A percentile compares a stretch with the other conserved stretches of the same genome.
These are phyloP conservation scores for Panicum hallii DNA, from an alignment of 202 grass and related monocot genomes.

Conservation along the genomic window DNA sequence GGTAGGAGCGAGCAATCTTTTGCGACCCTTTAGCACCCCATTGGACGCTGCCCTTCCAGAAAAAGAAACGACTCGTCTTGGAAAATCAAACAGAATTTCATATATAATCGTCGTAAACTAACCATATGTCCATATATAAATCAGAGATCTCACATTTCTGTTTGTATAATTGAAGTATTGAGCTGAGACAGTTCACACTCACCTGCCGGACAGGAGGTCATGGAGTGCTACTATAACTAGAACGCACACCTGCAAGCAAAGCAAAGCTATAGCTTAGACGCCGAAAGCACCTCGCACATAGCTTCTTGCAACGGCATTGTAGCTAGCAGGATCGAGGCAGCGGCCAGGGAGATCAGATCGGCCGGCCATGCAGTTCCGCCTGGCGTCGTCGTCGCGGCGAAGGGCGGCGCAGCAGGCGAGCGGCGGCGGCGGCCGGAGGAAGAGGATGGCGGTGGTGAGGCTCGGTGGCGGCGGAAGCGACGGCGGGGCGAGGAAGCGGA, in stretches of 20 bases:
- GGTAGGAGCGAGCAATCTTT: neutral
- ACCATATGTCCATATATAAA: neutral
- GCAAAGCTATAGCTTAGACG: neutral
- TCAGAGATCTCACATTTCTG: neutral
- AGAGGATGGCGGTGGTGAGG: conserved; percentile 60
- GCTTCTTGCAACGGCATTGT: neutral
- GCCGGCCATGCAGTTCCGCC: conserved; percentile 43
- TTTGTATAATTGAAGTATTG: neutral
- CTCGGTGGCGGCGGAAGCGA: conserved; percentile 37
- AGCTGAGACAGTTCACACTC: conserved; percentile 19
- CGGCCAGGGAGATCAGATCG: neutral
- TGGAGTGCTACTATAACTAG: conserved; percentile 30
- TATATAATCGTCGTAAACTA: neutral
- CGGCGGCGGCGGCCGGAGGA: neutral
- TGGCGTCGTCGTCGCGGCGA: neutral
- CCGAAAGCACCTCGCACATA: neutral
- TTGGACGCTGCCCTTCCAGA: conserved; percentile 33
- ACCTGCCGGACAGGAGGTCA: neutral
- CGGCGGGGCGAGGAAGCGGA: conserved; percentile 32
- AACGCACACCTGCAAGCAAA: neutral
- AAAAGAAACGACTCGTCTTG: conserved; percentile 23
- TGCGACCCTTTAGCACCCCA: conserved; percentile 36
- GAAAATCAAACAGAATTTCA: neutral
- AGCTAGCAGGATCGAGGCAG: neutral
- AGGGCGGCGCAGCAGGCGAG: neutral